A percentile compares a stretch with the other conserved stretches of the same genome.
Conservation (phyloP, 2,329 filamentous ascomycete genomes). For the Colletotrichum filicis region DNA sequence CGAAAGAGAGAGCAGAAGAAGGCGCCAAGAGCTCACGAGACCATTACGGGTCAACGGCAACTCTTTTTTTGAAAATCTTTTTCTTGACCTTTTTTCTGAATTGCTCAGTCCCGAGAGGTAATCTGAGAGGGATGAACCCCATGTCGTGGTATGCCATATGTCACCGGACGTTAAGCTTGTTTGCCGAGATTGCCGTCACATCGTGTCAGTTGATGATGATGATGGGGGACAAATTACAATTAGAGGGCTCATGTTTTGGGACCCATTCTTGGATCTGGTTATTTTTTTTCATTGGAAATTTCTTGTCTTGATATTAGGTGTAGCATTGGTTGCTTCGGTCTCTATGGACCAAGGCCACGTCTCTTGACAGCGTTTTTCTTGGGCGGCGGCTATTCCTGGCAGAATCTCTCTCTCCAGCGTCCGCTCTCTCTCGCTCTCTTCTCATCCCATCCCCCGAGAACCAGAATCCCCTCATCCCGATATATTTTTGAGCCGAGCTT, state of each 20-base stretch:
- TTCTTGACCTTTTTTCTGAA: not conserved
- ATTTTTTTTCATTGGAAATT: not conserved
- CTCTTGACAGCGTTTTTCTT: constrained; percentile 15
- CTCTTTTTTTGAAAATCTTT: not conserved
- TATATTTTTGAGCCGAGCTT: constrained; percentile 18
- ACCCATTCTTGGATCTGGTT: not conserved
- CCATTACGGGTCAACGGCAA: not conserved
- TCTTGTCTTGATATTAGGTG: constrained; percentile 29
- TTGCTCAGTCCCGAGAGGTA: not conserved
- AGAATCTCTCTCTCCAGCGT: constrained; percentile 1
- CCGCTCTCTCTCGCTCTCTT: not conserved
- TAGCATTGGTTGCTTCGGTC: constrained; percentile 22
- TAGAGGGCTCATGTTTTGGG: too few relatives aligned
- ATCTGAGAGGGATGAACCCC: not conserved
- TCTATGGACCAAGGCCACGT: constrained; percentile 15
- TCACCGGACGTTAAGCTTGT: not conserved
- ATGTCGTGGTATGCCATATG: not conserved
- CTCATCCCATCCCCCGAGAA: not conserved
- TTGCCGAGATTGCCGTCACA: constrained; percentile 12
- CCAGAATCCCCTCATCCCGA: constrained; percentile 5
- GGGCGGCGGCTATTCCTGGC: not conserved
- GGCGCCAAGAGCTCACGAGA: not conserved
- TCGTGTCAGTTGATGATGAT: not conserved
- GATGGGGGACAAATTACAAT: not conserved
- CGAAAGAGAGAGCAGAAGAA: too few relatives aligned